These are phyloP conservation scores for Jimgerdemannia lactiflua DNA, from an alignment of 192 early-diverging fungal genomes.

Conservation along the genomic window DNA sequence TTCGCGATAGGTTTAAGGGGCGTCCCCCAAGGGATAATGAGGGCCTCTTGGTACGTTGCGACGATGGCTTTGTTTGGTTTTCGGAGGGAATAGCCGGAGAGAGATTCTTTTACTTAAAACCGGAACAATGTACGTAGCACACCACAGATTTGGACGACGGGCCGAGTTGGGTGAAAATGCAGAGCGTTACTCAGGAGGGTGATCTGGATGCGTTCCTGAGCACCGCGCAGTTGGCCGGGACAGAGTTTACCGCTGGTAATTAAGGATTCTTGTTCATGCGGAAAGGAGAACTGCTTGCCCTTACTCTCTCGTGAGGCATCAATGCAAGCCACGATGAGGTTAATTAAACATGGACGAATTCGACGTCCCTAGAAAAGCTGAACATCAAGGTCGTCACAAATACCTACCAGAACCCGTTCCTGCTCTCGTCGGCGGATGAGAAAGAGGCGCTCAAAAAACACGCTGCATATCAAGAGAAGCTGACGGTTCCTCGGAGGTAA, in stretches of 20 bases:
- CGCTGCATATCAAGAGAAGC: conserved; percentile 63
- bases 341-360: neutral
- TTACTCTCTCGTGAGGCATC: too few relatives aligned
- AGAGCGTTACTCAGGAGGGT: conserved; percentile 95
- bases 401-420: conserved; percentile 77
- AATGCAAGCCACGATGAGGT: too few relatives aligned
- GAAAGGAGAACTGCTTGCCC: too few relatives aligned
- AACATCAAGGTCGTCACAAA: conserved; percentile 83
- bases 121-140: conserved; percentile 46
- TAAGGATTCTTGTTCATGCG: neutral
- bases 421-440: conserved; percentile 79
- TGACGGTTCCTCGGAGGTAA: conserved; percentile 76
- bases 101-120: neutral
- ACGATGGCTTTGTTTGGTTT: neutral
- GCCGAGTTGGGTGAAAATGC: conserved; percentile 81
- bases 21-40: conserved; percentile 37
- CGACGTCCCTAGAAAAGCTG: conserved; percentile 48
- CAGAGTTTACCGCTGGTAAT: conserved; percentile 85
- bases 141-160: conserved; percentile 85
- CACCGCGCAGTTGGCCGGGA: conserved; percentile 93
- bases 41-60: conserved; percentile 34
- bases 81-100: neutral
- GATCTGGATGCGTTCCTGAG: conserved; percentile 96
- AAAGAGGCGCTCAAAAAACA: conserved; percentile 72
- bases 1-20: conserved; percentile 45